Evolutionary conservation across 2,329 filamentous ascomycete genomes (phyloP).

Genomic region (Sclerotinia sclerotiorum): DNA sequence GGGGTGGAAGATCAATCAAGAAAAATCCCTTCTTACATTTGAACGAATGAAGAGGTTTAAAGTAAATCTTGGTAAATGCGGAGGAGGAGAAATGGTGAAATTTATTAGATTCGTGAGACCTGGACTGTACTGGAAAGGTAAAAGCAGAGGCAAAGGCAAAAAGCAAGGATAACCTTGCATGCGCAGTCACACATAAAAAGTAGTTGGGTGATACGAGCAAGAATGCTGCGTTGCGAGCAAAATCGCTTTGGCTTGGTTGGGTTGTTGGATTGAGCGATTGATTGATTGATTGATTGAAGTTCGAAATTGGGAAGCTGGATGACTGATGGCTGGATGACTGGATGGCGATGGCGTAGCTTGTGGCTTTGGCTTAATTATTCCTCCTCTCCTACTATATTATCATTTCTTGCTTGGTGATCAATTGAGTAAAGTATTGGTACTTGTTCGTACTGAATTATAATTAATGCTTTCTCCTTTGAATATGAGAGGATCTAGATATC

Average conservation of each 20-base stretch:
- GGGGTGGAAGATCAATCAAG: not conserved
- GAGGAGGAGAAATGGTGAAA: conserved; percentile 3
- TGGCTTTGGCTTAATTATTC: not conserved
- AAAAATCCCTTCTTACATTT: not conserved
- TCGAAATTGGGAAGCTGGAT: not conserved
- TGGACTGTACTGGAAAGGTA: not conserved
- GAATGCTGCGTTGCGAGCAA: not conserved
- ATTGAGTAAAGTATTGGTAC: not conserved
- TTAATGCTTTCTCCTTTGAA: not conserved
- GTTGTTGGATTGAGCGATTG: not conserved
- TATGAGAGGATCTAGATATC: not conserved
- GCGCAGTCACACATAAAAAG: not conserved
- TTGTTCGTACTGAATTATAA: not conserved
- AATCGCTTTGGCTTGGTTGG: not conserved
- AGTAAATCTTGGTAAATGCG: conserved; percentile 4
- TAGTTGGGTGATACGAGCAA: not conserved
- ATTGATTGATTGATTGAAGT: not conserved
- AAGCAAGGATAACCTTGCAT: not conserved
- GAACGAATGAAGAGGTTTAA: not conserved
- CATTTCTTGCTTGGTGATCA: not conserved
- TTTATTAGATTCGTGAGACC: not conserved
- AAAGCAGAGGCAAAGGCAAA: not conserved
- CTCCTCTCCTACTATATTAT: not conserved
- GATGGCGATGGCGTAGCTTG: not conserved
- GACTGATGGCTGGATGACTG: not conserved